A percentile compares a stretch with the other conserved stretches of the same genome.
Evolutionary conservation across 495 filamentous ascomycete genomes (phyloP).

Genomic region (Podospora comata): DNA sequence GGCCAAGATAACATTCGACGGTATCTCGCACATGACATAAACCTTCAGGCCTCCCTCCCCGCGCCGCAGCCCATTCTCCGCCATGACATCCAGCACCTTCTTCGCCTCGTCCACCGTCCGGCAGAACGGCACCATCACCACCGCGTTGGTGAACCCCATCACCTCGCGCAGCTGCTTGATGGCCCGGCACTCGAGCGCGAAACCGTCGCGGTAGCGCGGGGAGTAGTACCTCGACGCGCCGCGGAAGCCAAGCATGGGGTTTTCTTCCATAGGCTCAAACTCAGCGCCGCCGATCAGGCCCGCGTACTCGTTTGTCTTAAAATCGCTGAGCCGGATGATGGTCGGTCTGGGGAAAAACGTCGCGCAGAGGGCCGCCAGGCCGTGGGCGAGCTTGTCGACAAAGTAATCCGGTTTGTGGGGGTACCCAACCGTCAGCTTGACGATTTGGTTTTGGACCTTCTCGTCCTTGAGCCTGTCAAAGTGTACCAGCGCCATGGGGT

Average conservation of each 20-base stretch:
- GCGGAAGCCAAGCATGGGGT: constrained; percentile 42
- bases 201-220: constrained; percentile 37
- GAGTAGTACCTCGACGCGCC: constrained; percentile 42
- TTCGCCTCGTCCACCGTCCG: constrained; percentile 35
- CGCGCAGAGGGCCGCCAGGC: constrained; percentile 37
- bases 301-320: constrained; percentile 44
- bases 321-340: constrained; percentile 41
- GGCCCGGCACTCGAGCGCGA: constrained; percentile 39
- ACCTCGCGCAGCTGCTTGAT: constrained; percentile 37
- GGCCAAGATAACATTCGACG: constrained; percentile 39
- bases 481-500: constrained; percentile 38
- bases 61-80: constrained; percentile 32
- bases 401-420: constrained; percentile 37
- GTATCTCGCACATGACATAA: constrained; percentile 44
- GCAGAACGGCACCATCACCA: constrained; percentile 43
- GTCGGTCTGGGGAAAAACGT: constrained; percentile 34
- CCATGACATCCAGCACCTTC: constrained; percentile 35
- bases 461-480: constrained; percentile 31
- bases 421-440: constrained; percentile 32
- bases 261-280: constrained; percentile 39
- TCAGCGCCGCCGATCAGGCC: constrained; percentile 37
- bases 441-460: constrained; percentile 30
- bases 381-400: constrained; percentile 37
- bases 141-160: constrained; percentile 38
- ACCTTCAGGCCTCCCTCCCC: constrained; percentile 37